A percentile compares a stretch with the other conserved stretches of the same genome.
Conservation (phyloP, 371 early-diverging fungal genomes). For the Lichtheimia corymbifera region DNA sequence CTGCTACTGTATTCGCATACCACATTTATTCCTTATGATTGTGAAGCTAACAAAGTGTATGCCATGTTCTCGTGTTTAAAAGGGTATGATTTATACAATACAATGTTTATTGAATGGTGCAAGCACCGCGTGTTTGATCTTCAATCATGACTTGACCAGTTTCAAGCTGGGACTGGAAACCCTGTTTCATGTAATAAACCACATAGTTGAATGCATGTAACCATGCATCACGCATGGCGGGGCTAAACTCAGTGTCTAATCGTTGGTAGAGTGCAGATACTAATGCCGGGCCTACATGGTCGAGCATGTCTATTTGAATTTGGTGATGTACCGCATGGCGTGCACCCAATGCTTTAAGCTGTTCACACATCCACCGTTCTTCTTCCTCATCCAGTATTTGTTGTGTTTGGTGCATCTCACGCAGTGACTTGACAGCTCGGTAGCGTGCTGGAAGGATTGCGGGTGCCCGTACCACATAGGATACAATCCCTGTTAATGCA, state of each 20-base stretch:
- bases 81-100: too few relatives aligned
- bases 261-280: constrained; percentile 36
- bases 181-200: constrained; percentile 31
- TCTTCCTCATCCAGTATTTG: constrained; percentile 2
- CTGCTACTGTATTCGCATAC: too few relatives aligned
- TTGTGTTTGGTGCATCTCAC: not conserved
- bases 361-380: constrained; percentile 8
- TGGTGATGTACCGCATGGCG: constrained; percentile 40
- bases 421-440: not conserved
- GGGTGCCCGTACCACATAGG: constrained; percentile 39
- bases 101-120: not conserved
- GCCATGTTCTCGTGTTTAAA: too few relatives aligned
- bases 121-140: constrained; percentile 2
- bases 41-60: too few relatives aligned
- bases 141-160: not conserved
- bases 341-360: constrained; percentile 27
- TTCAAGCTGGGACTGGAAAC: not conserved
- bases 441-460: constrained; percentile 19
- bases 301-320: constrained; percentile 20
- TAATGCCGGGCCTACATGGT: constrained; percentile 40
- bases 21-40: too few relatives aligned
- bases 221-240: constrained; percentile 46
- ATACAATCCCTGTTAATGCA: constrained; percentile 46
- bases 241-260: constrained; percentile 37
- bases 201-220: constrained; percentile 36